These are phyloP conservation scores for Sporothrix schenckii DNA, from an alignment of 2,329 filamentous ascomycete genomes.

Conservation along the genomic window DNA sequence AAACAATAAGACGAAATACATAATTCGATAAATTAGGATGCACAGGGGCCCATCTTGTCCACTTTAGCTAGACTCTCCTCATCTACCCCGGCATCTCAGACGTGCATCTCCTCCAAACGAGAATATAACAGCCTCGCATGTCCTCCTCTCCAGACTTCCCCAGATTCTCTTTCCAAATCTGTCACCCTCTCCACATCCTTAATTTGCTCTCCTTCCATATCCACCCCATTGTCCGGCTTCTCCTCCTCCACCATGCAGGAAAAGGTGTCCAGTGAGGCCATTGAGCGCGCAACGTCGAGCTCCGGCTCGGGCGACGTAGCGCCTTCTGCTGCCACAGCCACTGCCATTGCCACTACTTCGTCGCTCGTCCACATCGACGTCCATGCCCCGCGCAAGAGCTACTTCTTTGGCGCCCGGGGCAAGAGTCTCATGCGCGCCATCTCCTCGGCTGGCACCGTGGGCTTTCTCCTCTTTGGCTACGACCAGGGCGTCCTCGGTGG, in stretches of 20 bases:
- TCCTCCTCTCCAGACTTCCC: background rate
- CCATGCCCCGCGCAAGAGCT: background rate
- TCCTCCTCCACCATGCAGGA: conserved; percentile 1
- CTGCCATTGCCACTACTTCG: no score
- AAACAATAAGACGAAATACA: background rate
- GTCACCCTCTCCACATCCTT: background rate
- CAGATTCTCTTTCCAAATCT: background rate
- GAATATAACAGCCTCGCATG: conserved; percentile 16
- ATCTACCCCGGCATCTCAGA: conserved; percentile 1
- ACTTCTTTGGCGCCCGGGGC: conserved; percentile 1
- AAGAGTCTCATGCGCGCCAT: conserved; percentile 45
- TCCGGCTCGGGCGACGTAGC: background rate
- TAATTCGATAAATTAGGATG: background rate
- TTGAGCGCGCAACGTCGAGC: conserved; percentile 9
- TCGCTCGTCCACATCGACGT: conserved; percentile 10
- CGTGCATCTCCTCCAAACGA: background rate
- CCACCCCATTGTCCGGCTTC: background rate
- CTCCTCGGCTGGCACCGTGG: conserved; percentile 69
- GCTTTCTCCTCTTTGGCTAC: conserved; percentile 67
- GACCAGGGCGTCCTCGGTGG: conserved; percentile 76
- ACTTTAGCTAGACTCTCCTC: background rate
- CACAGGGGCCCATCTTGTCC: background rate
- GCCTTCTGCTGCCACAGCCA: background rate
- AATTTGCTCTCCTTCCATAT: background rate
- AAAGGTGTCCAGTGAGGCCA: conserved; percentile 11